Evolutionary conservation across 163 green algal species (phyloP).

Genomic region (Scenedesmus sp.): DNA sequence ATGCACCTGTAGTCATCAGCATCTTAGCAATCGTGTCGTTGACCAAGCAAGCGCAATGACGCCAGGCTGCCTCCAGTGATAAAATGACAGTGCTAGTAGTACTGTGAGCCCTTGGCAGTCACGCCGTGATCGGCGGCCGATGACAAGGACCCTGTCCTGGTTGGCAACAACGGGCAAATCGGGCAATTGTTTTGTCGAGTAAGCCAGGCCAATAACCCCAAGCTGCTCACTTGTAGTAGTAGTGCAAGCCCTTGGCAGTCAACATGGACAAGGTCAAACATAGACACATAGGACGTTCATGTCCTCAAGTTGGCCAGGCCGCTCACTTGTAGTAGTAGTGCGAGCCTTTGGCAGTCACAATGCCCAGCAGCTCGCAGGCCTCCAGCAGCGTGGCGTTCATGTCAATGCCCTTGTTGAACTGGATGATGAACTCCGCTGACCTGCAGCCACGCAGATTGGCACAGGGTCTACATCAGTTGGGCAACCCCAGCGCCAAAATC

Average conservation of each 20-base stretch:
- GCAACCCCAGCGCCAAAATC: too few species aligned
- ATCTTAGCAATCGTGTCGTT: too few species aligned
- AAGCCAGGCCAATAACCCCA: too few species aligned
- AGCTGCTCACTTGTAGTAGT: background rate
- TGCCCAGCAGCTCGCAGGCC: constrained; percentile 22
- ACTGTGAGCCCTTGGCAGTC: too few species aligned
- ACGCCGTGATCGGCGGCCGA: too few species aligned
- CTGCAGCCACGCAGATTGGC: background rate
- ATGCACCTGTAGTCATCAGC: too few species aligned
- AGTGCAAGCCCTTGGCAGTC: background rate
- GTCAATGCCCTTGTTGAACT: constrained; percentile 47
- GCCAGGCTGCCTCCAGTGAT: too few species aligned
- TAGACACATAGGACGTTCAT: background rate
- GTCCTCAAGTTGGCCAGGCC: background rate
- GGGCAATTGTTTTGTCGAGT: too few species aligned
- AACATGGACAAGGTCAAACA: background rate
- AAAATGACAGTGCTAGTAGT: too few species aligned
- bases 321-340: constrained; percentile 33
- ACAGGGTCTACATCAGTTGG: background rate
- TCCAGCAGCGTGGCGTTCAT: constrained; percentile 15
- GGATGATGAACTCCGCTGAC: constrained; percentile 35
- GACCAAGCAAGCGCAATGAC: too few species aligned
- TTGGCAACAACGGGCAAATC: too few species aligned
- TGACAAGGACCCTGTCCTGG: too few species aligned
- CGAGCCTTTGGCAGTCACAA: constrained; percentile 25